phyloP scores from a whole-genome alignment of 495 filamentous ascomycete species.

The Trichocladium uniseriatum region DNA sequence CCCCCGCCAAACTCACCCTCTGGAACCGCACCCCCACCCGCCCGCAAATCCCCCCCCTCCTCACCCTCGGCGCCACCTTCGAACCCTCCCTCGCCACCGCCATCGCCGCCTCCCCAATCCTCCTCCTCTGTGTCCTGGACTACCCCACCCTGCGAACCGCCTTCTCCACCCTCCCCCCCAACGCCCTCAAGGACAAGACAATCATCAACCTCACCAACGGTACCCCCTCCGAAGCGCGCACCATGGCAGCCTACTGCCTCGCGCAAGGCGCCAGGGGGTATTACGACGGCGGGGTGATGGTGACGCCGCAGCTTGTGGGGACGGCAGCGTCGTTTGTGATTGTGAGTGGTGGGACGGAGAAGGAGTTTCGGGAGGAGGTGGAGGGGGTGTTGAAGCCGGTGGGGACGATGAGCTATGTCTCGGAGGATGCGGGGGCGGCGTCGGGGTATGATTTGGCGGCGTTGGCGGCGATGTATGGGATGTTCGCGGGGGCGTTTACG shows the following conservation, averaged over 20 bases:
- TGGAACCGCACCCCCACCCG: slow-evolving; percentile 16
- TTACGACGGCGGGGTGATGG: slow-evolving; percentile 17
- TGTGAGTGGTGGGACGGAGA: slow-evolving; percentile 6
- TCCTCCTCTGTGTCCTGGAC: slow-evolving; percentile 14
- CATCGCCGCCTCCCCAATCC: neutral
- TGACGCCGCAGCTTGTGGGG: slow-evolving; percentile 15
- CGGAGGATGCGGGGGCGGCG: slow-evolving; percentile 5
- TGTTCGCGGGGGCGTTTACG: slow-evolving; percentile 12
- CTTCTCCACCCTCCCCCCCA: neutral
- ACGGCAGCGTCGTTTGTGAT: slow-evolving; percentile 3
- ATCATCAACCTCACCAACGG: slow-evolving; percentile 21
- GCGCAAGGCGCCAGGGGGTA: neutral
- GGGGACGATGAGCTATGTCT: slow-evolving; percentile 1
- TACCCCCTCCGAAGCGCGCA: slow-evolving; percentile 9
- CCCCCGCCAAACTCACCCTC: slow-evolving; percentile 8
- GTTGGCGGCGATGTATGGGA: slow-evolving; percentile 13
- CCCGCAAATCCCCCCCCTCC: neutral
- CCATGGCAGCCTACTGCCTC: neutral
- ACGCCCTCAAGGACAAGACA: slow-evolving; percentile 9
- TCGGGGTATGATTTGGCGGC: slow-evolving; percentile 9
- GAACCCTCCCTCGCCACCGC: slow-evolving; percentile 1
- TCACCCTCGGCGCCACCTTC: slow-evolving; percentile 3
- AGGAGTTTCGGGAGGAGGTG: neutral
- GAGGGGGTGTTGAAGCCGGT: neutral
- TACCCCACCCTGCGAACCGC: slow-evolving; percentile 3